phyloP scores from a whole-genome alignment of 768 basidiomycete genomes.

The Lentinus brumalis region DNA sequence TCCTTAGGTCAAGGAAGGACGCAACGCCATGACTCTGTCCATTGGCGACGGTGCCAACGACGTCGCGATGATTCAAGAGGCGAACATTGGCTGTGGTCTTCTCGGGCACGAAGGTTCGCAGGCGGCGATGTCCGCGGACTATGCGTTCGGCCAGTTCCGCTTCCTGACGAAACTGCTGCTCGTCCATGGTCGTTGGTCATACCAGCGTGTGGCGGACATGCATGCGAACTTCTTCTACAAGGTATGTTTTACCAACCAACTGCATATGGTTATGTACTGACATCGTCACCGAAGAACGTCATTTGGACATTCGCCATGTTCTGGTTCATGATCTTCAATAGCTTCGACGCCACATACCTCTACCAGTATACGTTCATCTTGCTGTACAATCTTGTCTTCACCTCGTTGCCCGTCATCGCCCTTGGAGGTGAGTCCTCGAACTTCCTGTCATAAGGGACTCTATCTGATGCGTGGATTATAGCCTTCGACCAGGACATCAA shows the following conservation, averaged over 20 bases:
- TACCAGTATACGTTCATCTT: slow-evolving; percentile 95
- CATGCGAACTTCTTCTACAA: slow-evolving; percentile 99
- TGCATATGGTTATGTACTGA: background rate
- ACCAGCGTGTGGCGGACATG: slow-evolving; percentile 95
- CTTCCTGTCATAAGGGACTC: background rate
- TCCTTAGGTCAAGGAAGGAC: slow-evolving; percentile 87
- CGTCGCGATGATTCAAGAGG: slow-evolving; percentile 99
- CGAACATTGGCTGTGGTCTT: slow-evolving; percentile 95
- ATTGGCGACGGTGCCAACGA: slow-evolving; percentile 99
- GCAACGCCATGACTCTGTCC: slow-evolving; percentile 93
- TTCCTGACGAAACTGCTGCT: slow-evolving; percentile 89
- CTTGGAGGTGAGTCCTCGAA: slow-evolving; percentile 69
- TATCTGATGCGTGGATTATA: slow-evolving; percentile 22
- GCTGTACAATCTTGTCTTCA: slow-evolving; percentile 90
- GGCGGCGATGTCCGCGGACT: slow-evolving; percentile 98
- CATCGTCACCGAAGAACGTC: slow-evolving; percentile 58
- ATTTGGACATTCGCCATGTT: slow-evolving; percentile 94
- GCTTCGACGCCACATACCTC: slow-evolving; percentile 93
- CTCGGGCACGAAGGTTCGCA: slow-evolving; percentile 95
- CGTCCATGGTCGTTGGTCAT: slow-evolving; percentile 97
- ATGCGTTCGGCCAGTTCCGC: slow-evolving; percentile 96
- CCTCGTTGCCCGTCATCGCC: slow-evolving; percentile 87
- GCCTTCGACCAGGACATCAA: slow-evolving; percentile 97
- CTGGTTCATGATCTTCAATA: slow-evolving; percentile 92
- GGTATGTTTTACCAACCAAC: slow-evolving; percentile 42